These are phyloP conservation scores for Oenanthe javanica DNA, from an alignment of 140 eudicot genomes.

Conservation along the genomic window DNA sequence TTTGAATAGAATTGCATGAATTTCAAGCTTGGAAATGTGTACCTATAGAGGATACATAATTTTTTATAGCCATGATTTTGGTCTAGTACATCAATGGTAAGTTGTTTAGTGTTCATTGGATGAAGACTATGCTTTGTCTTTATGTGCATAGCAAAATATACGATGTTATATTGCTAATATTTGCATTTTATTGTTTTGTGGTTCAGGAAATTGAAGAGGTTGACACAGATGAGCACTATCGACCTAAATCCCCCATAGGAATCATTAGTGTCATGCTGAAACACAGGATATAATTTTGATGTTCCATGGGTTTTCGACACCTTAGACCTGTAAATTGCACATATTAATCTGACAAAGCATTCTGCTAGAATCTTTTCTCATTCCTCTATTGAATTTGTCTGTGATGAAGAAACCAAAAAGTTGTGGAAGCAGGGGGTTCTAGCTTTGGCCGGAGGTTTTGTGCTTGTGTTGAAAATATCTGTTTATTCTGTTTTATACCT, in stretches of 20 bases:
- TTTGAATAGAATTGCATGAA: not conserved
- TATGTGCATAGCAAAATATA: not conserved
- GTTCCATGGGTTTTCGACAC: not conserved
- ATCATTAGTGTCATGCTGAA: slow-evolving; percentile 55
- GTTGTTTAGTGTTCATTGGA: not conserved
- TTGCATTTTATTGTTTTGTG: not conserved
- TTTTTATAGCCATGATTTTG: not conserved
- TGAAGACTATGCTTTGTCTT: not conserved
- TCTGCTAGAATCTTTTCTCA: not conserved
- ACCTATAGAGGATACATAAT: not conserved
- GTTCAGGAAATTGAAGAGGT: slow-evolving; percentile 80
- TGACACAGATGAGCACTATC: slow-evolving; percentile 78
- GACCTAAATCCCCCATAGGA: slow-evolving; percentile 63
- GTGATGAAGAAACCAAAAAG: not conserved
- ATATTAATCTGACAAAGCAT: not conserved
- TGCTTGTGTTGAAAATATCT: not conserved
- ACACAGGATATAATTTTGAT: slow-evolving; percentile 21
- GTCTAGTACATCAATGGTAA: not conserved
- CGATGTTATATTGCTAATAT: not conserved
- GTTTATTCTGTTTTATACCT: slow-evolving; percentile 1
- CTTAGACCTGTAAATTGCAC: not conserved
- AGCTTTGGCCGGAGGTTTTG: not conserved
- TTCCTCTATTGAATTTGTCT: not conserved
- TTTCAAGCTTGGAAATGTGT: not conserved
- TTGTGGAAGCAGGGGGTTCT: not conserved